phyloP scores from a whole-genome alignment of 495 filamentous ascomycete genomes.

The Podospora appendiculata region DNA sequence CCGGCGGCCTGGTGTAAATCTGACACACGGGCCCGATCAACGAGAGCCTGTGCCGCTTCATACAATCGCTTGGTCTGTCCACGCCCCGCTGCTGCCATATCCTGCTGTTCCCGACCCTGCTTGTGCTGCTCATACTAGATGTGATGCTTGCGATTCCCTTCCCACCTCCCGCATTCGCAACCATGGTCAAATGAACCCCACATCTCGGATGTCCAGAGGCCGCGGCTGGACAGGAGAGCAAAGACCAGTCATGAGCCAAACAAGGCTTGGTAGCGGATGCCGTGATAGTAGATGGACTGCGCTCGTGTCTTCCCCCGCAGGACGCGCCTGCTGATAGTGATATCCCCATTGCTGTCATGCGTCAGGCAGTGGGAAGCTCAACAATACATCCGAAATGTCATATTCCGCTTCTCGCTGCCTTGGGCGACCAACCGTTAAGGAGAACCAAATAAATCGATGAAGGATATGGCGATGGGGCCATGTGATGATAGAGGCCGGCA shows the following conservation, averaged over 20 bases:
- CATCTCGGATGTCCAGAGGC: conserved; percentile 8
- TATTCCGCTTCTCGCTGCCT: too few species aligned
- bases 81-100: not conserved
- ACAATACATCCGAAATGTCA: not conserved
- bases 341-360: not conserved
- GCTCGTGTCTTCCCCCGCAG: too few species aligned
- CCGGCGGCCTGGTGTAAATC: conserved; percentile 16
- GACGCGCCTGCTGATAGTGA: not conserved
- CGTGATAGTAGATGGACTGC: not conserved
- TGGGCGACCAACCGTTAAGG: too few species aligned
- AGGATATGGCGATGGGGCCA: too few species aligned
- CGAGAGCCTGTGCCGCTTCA: conserved; percentile 10
- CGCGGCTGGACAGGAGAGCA: conserved; percentile 2
- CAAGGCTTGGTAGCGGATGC: conserved; percentile 1
- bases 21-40: conserved; percentile 18
- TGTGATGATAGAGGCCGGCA: too few species aligned
- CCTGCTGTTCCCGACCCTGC: conserved; percentile 1
- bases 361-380: not conserved
- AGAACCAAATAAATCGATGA: too few species aligned
- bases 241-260: conserved; percentile 4
- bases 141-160: too few species aligned
- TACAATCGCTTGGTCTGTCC: conserved; percentile 1
- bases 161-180: not conserved
- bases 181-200: conserved; percentile 10
- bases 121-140: not conserved